A percentile compares a stretch with the other conserved stretches of the same genome.
Evolutionary conservation across 2,329 filamentous ascomycete genomes (phyloP).

Genomic region (Incumbomyces lentus): DNA sequence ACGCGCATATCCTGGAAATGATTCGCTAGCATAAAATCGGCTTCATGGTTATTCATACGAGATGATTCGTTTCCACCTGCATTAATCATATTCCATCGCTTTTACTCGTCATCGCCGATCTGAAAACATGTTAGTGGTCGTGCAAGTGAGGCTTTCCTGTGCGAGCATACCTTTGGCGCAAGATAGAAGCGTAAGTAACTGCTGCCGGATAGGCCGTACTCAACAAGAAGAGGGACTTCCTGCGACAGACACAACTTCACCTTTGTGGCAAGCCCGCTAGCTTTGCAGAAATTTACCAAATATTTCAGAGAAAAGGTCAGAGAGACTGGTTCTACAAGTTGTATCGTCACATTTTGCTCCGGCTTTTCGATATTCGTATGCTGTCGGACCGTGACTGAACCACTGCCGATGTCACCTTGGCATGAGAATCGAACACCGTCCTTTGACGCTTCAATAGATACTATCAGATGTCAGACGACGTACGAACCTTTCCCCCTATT

Average conservation of each 20-base stretch:
- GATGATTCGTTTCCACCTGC: background rate
- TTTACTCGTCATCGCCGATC: constrained; percentile 52
- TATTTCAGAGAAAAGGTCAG: constrained; percentile 99
- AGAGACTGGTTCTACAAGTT: constrained; percentile 81
- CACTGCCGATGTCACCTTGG: constrained; percentile 90
- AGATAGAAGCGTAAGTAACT: constrained; percentile 96
- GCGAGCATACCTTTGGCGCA: constrained; percentile 72
- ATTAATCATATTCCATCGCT: background rate
- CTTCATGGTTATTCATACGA: too few species aligned
- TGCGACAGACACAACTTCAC: constrained; percentile 93
- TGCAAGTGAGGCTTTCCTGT: background rate
- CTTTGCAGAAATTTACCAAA: constrained; percentile 99
- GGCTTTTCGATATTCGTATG: constrained; percentile 86
- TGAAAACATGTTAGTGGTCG: constrained; percentile 34
- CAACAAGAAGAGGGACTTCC: constrained; percentile 90
- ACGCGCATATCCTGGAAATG: background rate
- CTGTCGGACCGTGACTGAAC: constrained; percentile 80
- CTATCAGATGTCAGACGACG: constrained; percentile 39
- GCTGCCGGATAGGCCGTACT: constrained; percentile 71
- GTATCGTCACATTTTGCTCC: constrained; percentile 73
- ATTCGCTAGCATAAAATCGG: background rate
- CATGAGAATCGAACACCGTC: constrained; percentile 94
- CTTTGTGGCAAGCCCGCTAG: constrained; percentile 64
- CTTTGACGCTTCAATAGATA: constrained; percentile 91
- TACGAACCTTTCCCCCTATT: background rate